These are phyloP conservation scores for Pelargonium myrrhifolium DNA, from an alignment of 441 rosid genomes.

Conservation along the genomic window DNA sequence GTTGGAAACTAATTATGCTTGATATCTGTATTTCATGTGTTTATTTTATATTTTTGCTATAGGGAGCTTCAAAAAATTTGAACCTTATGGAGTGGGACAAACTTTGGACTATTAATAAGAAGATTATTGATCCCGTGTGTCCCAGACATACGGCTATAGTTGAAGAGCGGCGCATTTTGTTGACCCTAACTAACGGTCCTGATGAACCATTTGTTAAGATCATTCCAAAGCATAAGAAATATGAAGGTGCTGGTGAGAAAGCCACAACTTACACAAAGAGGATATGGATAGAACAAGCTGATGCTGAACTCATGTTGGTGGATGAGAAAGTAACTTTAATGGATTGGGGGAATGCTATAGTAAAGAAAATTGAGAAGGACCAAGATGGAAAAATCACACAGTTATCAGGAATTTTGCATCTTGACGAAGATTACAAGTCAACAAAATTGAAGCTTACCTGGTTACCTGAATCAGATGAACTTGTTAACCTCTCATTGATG, in stretches of 20 bases:
- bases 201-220: conserved; percentile 65
- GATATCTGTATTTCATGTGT: neutral
- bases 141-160: conserved; percentile 88
- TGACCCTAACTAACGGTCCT: conserved; percentile 64
- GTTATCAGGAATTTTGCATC: conserved; percentile 65
- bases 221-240: conserved; percentile 78
- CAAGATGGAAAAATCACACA: conserved; percentile 47
- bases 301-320: conserved; percentile 56
- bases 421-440: conserved; percentile 84
- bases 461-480: conserved; percentile 64
- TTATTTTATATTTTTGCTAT: conserved; percentile 16
- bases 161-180: conserved; percentile 48
- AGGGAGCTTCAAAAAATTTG: conserved; percentile 88
- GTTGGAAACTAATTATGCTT: neutral
- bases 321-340: conserved; percentile 77
- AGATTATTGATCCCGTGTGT: conserved; percentile 86
- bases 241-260: conserved; percentile 90
- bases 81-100: conserved; percentile 96
- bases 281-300: conserved; percentile 73
- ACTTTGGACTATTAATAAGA: conserved; percentile 90
- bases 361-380: conserved; percentile 62
- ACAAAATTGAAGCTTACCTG: conserved; percentile 91
- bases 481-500: conserved; percentile 47
- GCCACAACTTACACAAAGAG: conserved; percentile 71
- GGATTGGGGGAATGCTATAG: conserved; percentile 97